Conservation (phyloP, 768 basidiomycete species). For the Rhizopogon sp. region DNA sequence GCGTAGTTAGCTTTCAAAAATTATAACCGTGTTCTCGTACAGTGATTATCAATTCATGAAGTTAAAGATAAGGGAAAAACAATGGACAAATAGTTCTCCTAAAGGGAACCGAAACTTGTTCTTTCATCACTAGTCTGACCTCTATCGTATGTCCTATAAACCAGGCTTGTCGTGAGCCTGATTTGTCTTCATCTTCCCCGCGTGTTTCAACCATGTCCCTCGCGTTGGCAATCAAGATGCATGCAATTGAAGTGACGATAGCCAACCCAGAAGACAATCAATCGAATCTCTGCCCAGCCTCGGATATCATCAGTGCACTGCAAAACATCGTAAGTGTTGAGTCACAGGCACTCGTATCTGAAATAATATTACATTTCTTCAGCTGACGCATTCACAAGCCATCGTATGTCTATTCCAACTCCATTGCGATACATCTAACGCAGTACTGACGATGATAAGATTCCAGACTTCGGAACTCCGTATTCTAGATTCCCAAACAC, state of each 20-base stretch:
- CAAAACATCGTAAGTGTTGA: neutral
- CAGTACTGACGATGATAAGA: neutral
- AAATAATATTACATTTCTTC: neutral
- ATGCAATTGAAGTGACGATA: neutral
- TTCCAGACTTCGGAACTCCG: conserved; percentile 11
- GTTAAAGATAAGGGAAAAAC: too few species aligned
- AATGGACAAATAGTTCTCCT: too few species aligned
- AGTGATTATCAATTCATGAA: too few species aligned
- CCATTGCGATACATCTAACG: neutral
- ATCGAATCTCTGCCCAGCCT: neutral
- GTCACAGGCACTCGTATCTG: neutral
- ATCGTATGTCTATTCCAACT: neutral
- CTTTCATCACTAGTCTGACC: too few species aligned
- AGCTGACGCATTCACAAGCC: neutral
- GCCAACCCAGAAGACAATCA: neutral
- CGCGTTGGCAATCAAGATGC: neutral
- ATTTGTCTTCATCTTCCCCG: neutral
- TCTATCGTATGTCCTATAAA: too few species aligned
- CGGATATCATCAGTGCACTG: neutral
- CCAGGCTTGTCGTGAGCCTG: too few species aligned
- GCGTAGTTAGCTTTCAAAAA: too few species aligned
- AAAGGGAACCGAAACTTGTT: too few species aligned
- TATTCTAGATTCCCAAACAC: conserved; percentile 11
- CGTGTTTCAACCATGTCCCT: neutral
- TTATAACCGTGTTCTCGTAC: too few species aligned